Evolutionary conservation across 2,329 filamentous ascomycete species (phyloP).

Genomic region (Penicillium verrucosum): DNA sequence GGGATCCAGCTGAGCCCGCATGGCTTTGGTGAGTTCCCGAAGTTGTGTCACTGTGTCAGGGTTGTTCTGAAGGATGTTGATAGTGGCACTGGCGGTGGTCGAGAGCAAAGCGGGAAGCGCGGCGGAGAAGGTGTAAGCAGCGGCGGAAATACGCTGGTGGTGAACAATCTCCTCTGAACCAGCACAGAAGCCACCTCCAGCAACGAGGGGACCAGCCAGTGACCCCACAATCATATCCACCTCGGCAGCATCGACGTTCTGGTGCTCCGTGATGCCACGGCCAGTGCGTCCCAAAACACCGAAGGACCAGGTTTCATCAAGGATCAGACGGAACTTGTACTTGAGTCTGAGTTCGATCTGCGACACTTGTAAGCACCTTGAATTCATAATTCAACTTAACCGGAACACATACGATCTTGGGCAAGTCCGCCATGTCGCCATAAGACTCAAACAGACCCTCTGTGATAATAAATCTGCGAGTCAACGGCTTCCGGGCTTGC

Average conservation of each 20-base stretch:
- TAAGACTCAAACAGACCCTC: constrained; percentile 91
- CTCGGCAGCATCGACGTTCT: constrained; percentile 89
- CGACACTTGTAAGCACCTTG: constrained; percentile 5
- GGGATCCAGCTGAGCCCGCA: constrained; percentile 85
- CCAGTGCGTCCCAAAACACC: constrained; percentile 89
- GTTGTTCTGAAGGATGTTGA: constrained; percentile 79
- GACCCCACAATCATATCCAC: constrained; percentile 98
- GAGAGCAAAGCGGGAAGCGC: constrained; percentile 90
- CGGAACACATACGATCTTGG: constrained; percentile 65
- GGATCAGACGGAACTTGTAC: constrained; percentile 96
- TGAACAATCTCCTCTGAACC: constrained; percentile 88
- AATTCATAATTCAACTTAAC: neutral
- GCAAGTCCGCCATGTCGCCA: constrained; percentile 80
- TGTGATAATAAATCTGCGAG: constrained; percentile 90
- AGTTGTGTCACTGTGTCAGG: constrained; percentile 76
- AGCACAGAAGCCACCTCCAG: constrained; percentile 93
- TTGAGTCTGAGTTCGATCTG: constrained; percentile 87
- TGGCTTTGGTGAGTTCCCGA: constrained; percentile 79
- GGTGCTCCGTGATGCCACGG: constrained; percentile 88
- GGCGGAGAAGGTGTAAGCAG: constrained; percentile 92
- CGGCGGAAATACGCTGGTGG: constrained; percentile 90
- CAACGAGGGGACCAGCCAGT: constrained; percentile 82
- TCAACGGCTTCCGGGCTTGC: constrained; percentile 82
- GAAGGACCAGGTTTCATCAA: constrained; percentile 97
- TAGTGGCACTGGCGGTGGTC: constrained; percentile 90